These are phyloP conservation scores for Marsdenia floribunda DNA, from an alignment of 257 asterid species.

Conservation along the genomic window DNA sequence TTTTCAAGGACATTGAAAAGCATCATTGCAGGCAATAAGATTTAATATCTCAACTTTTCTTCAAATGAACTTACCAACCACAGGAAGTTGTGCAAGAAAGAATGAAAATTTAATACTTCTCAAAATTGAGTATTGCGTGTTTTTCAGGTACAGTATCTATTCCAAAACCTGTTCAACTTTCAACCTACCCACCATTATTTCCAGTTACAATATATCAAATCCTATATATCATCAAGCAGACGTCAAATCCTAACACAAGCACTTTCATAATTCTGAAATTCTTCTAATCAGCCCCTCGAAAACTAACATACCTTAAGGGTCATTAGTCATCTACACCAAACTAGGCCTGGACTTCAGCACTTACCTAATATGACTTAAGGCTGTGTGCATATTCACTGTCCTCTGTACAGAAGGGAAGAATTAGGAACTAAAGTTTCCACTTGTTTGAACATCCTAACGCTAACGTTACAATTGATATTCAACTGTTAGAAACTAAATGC, in stretches of 20 bases:
- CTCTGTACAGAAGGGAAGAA: background rate
- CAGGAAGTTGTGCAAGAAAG: background rate
- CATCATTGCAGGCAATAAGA: background rate
- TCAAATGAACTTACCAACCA: background rate
- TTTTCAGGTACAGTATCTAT: background rate
- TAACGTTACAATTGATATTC: background rate
- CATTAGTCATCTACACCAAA: background rate
- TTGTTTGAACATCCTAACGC: background rate
- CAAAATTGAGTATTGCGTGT: background rate
- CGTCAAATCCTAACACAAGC: background rate
- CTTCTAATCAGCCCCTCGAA: background rate
- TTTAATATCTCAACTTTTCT: background rate
- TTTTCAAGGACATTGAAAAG: background rate
- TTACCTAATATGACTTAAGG: background rate
- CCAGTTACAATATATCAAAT: background rate
- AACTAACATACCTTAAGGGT: background rate
- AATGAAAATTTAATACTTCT: background rate
- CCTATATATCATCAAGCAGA: background rate
- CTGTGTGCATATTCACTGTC: background rate
- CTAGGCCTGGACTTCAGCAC: background rate
- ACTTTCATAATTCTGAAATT: background rate
- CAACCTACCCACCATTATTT: background rate
- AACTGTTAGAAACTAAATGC: background rate
- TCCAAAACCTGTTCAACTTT: background rate
- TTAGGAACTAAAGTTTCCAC: background rate